Evolutionary conservation across 2,329 filamentous ascomycete species (phyloP).

Genomic region (Rhexocercosporidium sp.): DNA sequence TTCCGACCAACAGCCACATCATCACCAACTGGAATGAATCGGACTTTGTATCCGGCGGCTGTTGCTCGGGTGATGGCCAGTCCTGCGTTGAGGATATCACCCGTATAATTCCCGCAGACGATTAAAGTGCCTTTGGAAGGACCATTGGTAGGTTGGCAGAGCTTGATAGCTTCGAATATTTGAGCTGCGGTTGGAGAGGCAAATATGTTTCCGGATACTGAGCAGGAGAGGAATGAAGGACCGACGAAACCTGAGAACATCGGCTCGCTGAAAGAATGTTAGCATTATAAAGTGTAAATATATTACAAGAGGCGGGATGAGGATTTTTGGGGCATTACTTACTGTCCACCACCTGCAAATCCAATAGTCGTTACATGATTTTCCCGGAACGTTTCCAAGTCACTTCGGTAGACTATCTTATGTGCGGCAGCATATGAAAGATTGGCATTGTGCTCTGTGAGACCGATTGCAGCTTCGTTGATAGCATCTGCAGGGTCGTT

Average conservation of each 20-base stretch:
- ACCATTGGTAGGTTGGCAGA: constrained; percentile 27
- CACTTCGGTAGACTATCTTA: constrained; percentile 37
- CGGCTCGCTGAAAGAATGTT: constrained; percentile 35
- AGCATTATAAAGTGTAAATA: too few species aligned
- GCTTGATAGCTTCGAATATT: constrained; percentile 45
- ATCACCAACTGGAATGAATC: constrained; percentile 40
- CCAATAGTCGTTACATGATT: constrained; percentile 39
- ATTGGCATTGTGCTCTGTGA: constrained; percentile 34
- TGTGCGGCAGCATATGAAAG: constrained; percentile 33
- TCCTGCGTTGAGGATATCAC: constrained; percentile 49
- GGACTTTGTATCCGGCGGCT: constrained; percentile 34
- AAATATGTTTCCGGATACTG: constrained; percentile 48
- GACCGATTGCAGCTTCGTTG: constrained; percentile 34
- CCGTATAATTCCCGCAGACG: constrained; percentile 50
- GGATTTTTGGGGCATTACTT: too few species aligned
- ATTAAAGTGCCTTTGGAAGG: constrained; percentile 35
- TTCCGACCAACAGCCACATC: constrained; percentile 53
- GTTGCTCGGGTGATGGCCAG: constrained; percentile 47
- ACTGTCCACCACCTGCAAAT: constrained; percentile 39
- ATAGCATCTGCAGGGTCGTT: constrained; percentile 36
- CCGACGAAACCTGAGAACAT: constrained; percentile 51
- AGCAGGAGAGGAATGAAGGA: constrained; percentile 45
- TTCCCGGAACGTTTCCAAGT: constrained; percentile 34
- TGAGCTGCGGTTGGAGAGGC: constrained; percentile 48
- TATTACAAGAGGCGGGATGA: too few species aligned